Percentiles rank a stretch among this genome's conserved stretches.
These are phyloP conservation scores for Fusarium piperis DNA, from an alignment of 2,329 filamentous ascomycete species.

Conservation along the genomic window DNA sequence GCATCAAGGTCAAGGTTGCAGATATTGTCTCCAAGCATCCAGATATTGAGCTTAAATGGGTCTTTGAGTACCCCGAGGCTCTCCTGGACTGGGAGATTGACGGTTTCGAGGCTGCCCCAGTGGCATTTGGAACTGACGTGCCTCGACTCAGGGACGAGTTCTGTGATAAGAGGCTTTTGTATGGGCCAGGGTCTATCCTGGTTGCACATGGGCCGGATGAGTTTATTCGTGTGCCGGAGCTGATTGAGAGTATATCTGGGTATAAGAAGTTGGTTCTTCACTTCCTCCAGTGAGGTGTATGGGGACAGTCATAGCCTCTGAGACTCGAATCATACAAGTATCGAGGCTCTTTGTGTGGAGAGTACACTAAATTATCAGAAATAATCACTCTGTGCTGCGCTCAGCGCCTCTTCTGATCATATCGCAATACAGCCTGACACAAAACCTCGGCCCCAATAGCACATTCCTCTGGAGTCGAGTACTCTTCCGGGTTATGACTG, in stretches of 20 bases:
- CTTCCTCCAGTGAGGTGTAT: conserved; percentile 11
- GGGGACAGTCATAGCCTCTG: too few species aligned
- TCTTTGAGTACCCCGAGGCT: conserved; percentile 51
- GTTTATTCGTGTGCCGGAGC: conserved; percentile 47
- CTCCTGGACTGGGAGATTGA: conserved; percentile 51
- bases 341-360: too few species aligned
- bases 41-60: conserved; percentile 47
- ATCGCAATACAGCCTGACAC: conserved; percentile 37
- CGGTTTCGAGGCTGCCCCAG: conserved; percentile 49
- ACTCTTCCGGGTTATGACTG: conserved; percentile 42
- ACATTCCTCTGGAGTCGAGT: conserved; percentile 46
- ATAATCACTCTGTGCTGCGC: neutral
- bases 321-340: too few species aligned
- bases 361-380: too few species aligned
- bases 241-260: conserved; percentile 49
- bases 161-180: conserved; percentile 49
- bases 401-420: conserved; percentile 32
- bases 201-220: conserved; percentile 52
- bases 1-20: conserved; percentile 46
- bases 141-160: conserved; percentile 46
- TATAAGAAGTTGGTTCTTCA: conserved; percentile 48
- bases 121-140: conserved; percentile 53
- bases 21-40: conserved; percentile 46
- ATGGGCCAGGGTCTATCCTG: conserved; percentile 52
- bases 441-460: conserved; percentile 37